Base-by-base conservation (phyloP, 306 rosid genomes). In the Vigna reflexopilosa region DNA sequence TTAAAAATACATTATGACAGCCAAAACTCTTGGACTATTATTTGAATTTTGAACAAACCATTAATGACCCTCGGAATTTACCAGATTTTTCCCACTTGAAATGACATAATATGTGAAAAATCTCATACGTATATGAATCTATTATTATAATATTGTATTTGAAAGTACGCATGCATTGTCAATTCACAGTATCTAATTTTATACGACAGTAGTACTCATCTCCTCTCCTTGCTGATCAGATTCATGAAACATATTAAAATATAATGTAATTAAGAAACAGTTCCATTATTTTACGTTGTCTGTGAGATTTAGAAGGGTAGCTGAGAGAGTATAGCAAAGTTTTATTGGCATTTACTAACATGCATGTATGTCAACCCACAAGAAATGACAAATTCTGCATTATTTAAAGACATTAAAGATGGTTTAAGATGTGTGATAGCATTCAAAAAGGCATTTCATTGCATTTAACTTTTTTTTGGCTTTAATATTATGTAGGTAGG, bases 401-500 rank as follows among this genome's bases (percentile, higher is more conserved):
- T 56, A 40, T 57, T 70, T 55, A 22, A 72, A 44, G 10, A 57
- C 28, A 24, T 73, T 73, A 47, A 28, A 24, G 56, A 22, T 7
- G 22, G 56, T 16, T 48, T 30, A 15, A 59, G 61, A 44, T 30
- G 56, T n/a, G 6, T 50, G 9, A 42, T 24, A 7, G 34, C 58
- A 6, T 52, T 67, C 47, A 40, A 9, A 65, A 55, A 28, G 3
- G 5, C 32, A 36, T 26, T 26, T 26, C 28, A 26, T 64, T 32
- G n/a, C 44, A 52, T 6, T 55, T 26, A 8, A 38, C 12, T 15
- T 9, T 10, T 42, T 34, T 20, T n/a, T 20, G 1, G 22, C 45
- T 78, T 59, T 49, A 45, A 49, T 30, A 30, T 30, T 34, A 47
- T 50, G 47, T 62, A 36, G 72, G 65, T 24, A 32, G 64, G 63